These are phyloP conservation scores for Blastobotrys ciferrii DNA, from an alignment of 1,139 yeast species.

Conservation along the genomic window DNA sequence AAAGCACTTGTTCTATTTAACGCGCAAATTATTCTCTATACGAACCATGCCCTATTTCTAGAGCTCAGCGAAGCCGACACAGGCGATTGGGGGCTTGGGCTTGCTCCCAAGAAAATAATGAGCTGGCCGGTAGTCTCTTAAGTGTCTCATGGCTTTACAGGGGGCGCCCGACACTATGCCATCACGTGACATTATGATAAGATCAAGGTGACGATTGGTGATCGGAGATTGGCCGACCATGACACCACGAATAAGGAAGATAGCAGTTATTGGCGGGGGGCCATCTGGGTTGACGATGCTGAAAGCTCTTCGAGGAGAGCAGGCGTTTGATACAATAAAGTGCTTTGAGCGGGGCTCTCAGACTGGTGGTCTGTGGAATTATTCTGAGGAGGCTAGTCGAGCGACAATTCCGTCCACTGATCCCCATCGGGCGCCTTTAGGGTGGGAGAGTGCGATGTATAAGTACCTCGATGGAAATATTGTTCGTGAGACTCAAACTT, in stretches of 20 bases:
- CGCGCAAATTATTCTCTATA: no score
- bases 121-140: no score
- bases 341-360: conserved; percentile 51
- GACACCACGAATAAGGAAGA: conserved; percentile 5
- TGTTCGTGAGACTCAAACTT: conserved; percentile 57
- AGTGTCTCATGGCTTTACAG: no score
- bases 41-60: no score
- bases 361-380: conserved; percentile 55
- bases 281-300: conserved; percentile 64
- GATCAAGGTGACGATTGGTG: no score
- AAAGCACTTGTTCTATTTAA: no score
- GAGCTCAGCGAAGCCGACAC: no score
- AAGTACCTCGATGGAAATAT: conserved; percentile 60
- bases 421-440: conserved; percentile 21
- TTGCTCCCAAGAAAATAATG: no score
- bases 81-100: no score
- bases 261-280: conserved; percentile 52
- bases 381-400: conserved; percentile 20
- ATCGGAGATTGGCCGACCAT: not conserved
- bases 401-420: conserved; percentile 26
- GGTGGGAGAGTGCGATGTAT: conserved; percentile 45
- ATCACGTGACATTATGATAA: not conserved
- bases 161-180: no score
- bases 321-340: conserved; percentile 44
- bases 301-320: conserved; percentile 51